These are phyloP conservation scores for Hemileccinum rubropunctum DNA, from an alignment of 768 basidiomycete genomes.

Conservation along the genomic window DNA sequence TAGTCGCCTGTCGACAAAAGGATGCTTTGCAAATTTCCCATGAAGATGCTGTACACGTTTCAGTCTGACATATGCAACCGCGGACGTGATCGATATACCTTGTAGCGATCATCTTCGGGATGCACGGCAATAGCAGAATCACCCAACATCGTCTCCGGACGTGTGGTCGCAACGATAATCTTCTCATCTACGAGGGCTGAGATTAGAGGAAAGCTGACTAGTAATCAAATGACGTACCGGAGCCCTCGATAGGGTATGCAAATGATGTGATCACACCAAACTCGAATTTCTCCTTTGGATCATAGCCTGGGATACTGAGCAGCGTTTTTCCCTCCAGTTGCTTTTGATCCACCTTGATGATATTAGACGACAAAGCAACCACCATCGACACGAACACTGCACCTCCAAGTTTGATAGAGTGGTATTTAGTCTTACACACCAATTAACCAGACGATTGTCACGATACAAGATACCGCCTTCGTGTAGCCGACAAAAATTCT, in stretches of 20 bases:
- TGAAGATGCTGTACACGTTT: conserved; percentile 66
- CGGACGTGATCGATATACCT: conserved; percentile 35
- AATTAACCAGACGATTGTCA: conserved; percentile 95
- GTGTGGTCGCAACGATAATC: conserved; percentile 93
- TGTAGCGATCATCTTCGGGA: conserved; percentile 89
- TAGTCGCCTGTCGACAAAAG: conserved; percentile 81
- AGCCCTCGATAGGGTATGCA: conserved; percentile 86
- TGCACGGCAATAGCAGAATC: conserved; percentile 98
- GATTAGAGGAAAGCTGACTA: background rate
- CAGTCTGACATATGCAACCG: background rate
- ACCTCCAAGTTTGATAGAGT: conserved; percentile 98
- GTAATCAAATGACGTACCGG: conserved; percentile 53
- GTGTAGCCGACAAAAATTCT: conserved; percentile 87
- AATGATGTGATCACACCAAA: conserved; percentile 98
- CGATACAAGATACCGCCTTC: conserved; percentile 93
- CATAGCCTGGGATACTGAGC: conserved; percentile 91
- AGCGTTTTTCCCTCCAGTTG: conserved; percentile 81
- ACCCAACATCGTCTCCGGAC: conserved; percentile 98
- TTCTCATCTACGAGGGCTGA: conserved; percentile 60
- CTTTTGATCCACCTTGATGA: conserved; percentile 82
- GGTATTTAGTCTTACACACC: conserved; percentile 95
- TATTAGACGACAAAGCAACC: background rate
- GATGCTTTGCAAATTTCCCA: conserved; percentile 88
- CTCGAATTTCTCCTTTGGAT: conserved; percentile 91
- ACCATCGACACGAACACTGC: conserved; percentile 3